Percentiles rank a stretch among this genome's conserved stretches.
Evolutionary conservation across 2,329 filamentous ascomycete species (phyloP).

Genomic region (Talaromyces funiculosus): DNA sequence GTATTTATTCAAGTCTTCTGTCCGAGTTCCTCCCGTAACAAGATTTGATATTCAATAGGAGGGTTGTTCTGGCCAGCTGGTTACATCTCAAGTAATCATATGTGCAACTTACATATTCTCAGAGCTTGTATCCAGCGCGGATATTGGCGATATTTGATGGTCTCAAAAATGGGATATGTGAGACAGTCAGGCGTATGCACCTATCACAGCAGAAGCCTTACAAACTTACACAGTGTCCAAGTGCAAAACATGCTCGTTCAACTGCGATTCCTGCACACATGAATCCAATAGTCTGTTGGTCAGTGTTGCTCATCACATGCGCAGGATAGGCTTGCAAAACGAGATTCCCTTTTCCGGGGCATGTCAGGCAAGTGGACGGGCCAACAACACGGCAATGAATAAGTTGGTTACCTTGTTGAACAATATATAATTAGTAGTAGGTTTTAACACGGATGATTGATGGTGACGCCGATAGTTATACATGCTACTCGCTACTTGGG

Average conservation of each 20-base stretch:
- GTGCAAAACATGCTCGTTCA: not conserved
- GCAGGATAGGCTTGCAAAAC: not conserved
- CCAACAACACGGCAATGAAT: too few relatives aligned
- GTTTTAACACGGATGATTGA: too few relatives aligned
- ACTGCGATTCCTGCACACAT: not conserved
- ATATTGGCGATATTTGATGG: not conserved
- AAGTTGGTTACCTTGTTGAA: too few relatives aligned
- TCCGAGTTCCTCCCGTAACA: not conserved
- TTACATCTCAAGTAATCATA: not conserved
- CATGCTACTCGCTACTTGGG: not conserved
- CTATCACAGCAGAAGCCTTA: not conserved
- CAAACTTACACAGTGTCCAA: not conserved
- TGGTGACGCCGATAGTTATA: not conserved
- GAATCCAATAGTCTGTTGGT: not conserved
- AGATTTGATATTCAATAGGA: not conserved
- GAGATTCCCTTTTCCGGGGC: not conserved
- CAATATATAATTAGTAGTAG: too few relatives aligned
- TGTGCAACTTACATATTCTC: not conserved
- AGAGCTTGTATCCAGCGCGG: not conserved
- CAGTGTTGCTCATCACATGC: not conserved
- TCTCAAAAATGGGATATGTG: not conserved
- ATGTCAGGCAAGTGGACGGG: too few relatives aligned
- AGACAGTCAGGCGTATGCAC: not conserved
- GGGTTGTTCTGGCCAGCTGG: not conserved
- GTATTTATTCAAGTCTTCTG: not conserved